Base-by-base conservation (phyloP, 345 rosid species). In the Populus deltoides region DNA sequence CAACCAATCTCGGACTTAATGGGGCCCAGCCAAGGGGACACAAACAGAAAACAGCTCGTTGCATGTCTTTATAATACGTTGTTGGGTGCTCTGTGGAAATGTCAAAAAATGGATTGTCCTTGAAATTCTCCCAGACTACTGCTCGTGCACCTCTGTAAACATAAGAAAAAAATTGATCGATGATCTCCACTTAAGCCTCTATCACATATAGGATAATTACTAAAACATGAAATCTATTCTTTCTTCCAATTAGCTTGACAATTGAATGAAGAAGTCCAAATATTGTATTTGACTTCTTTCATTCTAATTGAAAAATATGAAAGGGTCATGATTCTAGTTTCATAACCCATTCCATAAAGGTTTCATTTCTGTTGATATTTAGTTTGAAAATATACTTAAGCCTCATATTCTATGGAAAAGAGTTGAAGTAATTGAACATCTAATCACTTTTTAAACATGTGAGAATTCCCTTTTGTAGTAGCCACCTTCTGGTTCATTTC, bases 1-100 rank as follows among this genome's bases (percentile, higher is more conserved):
- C 99, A 3, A 3, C 98, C 43, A 95, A 85, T 85, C 98, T 89
- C 0, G 99, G 97, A 81, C 99, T 95, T 97, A 97, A 93, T 4
- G 99, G 99, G 0, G 97, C 98, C 98, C 97, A 95, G 0, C 98
- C 97, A 43, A 95, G 88, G 1, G 98, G 97, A 76, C 98, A 95
- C 81, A 95, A 78, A 76, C 98, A 95, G 86, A 94, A 93, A 65
- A 91, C 86, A 36, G 97, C 86, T 79, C 97, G 85, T 73, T 95
- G 98, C 98, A 95, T 95, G 82, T 95, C 99, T 90, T 95, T 96
- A 2, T 95, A 95, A 81, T 93, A 95, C 18, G 97, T 95, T 4
- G 92, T 85, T 24, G 98, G 99, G 79, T 95, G 98, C 59, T 95
- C 97, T 5, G 96, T 92, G 72, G 99, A 95, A 80, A 95, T 92